phyloP scores from a whole-genome alignment of 345 rosid species.

The Dovyalis caffra region DNA sequence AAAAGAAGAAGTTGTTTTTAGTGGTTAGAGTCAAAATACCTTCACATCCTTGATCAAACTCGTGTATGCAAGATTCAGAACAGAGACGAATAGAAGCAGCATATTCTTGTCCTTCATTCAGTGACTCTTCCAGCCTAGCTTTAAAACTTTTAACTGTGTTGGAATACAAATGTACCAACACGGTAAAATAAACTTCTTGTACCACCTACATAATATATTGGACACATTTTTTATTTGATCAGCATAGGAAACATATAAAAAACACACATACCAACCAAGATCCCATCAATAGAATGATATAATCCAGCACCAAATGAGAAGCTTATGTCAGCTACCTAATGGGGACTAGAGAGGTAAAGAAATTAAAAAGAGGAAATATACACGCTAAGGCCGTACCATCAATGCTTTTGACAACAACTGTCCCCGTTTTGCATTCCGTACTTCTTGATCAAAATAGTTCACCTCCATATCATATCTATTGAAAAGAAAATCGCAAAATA shows the following conservation, averaged over 20 bases:
- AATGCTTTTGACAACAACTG: conserved; percentile 60
- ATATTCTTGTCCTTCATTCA: conserved; percentile 59
- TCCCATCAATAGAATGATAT: neutral
- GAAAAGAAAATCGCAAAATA: neutral
- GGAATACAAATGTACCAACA: conserved; percentile 58
- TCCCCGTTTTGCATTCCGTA: conserved; percentile 54
- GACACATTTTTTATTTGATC: too few relatives aligned
- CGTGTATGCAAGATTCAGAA: conserved; percentile 42
- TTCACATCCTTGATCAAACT: conserved; percentile 63
- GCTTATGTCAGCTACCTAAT: neutral
- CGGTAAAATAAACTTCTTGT: conserved; percentile 44
- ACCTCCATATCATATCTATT: conserved; percentile 64
- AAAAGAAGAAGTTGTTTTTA: neutral
- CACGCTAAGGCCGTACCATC: conserved; percentile 42
- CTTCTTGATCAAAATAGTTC: conserved; percentile 69
- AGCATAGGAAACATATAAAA: neutral
- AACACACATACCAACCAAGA: neutral
- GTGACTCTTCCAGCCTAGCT: conserved; percentile 41
- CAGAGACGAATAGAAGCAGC: conserved; percentile 57
- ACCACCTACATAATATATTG: conserved; percentile 65
- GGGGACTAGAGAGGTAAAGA: neutral
- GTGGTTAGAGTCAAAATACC: conserved; percentile 32
- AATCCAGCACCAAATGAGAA: neutral
- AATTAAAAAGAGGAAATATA: neutral
- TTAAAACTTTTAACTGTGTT: conserved; percentile 54